Evolutionary conservation across 331 rosid species (phyloP), one percentile per base, ranked within the genome.

Genomic region (Pyracantha coccinea): DNA sequence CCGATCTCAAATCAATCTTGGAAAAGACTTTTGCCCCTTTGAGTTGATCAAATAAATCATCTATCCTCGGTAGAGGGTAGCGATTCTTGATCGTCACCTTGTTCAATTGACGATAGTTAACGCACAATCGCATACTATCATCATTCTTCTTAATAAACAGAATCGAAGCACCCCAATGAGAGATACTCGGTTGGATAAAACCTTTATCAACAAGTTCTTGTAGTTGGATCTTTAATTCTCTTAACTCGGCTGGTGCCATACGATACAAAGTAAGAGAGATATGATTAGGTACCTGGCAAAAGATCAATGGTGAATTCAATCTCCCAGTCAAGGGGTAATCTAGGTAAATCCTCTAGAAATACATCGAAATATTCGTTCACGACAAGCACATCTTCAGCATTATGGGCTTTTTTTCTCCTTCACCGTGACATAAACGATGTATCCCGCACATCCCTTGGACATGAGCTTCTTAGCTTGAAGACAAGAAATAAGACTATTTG

Each of bases 361-460:
- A 47, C 8, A 47, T 47, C 0, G 0, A 15, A 8, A 47, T 15
- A 47, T n/a, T 47, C 8, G 2, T 47, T 15, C 8, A 15, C 1
- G 8, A 47, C 54, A 0, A 0, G 19, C 19, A 45, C 7, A 45
- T 45, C 19, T 45, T 45, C 0, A 45, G 2, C 0, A 2, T 47
- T 47, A 15, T n/a, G 54, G n/a, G 5, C 8, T 38, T 15, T 15
- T 2, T 47, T 47, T 45, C 54, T 47, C n/a, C 0, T 47, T 47
- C 54, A 47, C 8, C 54, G 0, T 15, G n/a, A 15, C n/a, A 15
- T 47, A 0, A 47, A 1, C 0, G 0, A 47, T 47, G n/a, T 47
- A 47, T 47, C 54, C 1, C 0, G 3, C n/a, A 47, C 0, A 47
- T 47, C 54, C 54, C n/a, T 47, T 47, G 0, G 3, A 15, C 7